A percentile compares a stretch with the other conserved stretches of the same genome.
These are phyloP conservation scores for Exobasidium rhododendri DNA, from an alignment of 1,284 basidiomycete species.

Conservation along the genomic window DNA sequence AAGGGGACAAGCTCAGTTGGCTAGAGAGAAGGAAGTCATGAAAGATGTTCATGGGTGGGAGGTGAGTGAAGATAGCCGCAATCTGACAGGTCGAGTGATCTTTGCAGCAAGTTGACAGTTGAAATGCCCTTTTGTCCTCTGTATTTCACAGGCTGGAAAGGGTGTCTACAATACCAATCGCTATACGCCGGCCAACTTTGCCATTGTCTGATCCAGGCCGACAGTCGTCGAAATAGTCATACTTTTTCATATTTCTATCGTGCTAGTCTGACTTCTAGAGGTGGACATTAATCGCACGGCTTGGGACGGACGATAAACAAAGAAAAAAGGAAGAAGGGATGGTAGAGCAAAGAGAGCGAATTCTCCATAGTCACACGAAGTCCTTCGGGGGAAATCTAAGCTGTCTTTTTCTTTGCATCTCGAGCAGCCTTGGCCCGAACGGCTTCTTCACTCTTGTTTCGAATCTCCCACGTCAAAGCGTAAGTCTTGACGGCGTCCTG, in stretches of 20 bases:
- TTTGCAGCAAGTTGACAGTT: neutral
- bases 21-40: conserved; percentile 88
- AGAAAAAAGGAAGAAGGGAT: neutral
- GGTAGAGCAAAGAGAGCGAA: neutral
- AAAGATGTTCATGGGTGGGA: conserved; percentile 85
- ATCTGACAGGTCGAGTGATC: too few relatives aligned
- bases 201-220: conserved; percentile 54
- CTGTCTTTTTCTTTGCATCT: neutral
- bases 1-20: conserved; percentile 72
- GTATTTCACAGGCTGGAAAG: conserved; percentile 65
- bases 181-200: conserved; percentile 65
- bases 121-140: neutral
- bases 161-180: conserved; percentile 79
- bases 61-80: too few relatives aligned
- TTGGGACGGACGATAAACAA: too few relatives aligned
- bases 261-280: too few relatives aligned
- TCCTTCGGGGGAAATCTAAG: neutral
- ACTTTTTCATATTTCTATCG: neutral
- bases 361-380: neutral
- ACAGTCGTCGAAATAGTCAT: neutral
- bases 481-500: conserved; percentile 52
- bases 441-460: conserved; percentile 44
- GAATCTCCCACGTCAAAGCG: conserved; percentile 52
- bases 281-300: too few relatives aligned
- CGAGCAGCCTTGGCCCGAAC: neutral